Conservation (phyloP, 352 stramenopile genomes). For the Globisporangium perplexum region DNA sequence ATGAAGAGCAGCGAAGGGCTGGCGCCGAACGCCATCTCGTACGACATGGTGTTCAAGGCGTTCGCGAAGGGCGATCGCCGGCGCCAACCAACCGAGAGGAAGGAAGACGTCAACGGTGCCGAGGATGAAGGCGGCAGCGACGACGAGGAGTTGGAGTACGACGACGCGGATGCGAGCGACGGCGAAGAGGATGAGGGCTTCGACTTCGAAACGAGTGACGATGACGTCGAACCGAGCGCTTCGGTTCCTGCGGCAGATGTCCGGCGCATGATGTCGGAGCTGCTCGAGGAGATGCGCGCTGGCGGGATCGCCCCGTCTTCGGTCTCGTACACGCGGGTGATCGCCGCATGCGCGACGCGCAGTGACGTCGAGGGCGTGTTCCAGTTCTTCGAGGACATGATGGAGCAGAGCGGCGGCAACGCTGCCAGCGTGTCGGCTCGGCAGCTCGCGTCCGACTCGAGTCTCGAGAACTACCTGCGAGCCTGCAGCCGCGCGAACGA, state of each 20-base stretch:
- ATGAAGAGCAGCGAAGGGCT: constrained; percentile 25
- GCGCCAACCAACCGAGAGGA: constrained; percentile 3
- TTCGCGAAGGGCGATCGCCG: constrained; percentile 24
- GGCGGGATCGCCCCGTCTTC: constrained; percentile 7
- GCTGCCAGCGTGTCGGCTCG: neutral
- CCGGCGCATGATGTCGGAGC: constrained; percentile 8
- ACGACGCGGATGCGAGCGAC: constrained; percentile 10
- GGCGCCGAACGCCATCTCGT: constrained; percentile 37
- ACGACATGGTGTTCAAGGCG: constrained; percentile 50
- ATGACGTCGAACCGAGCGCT: neutral
- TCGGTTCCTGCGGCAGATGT: constrained; percentile 1
- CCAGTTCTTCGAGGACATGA: constrained; percentile 25
- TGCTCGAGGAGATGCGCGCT: constrained; percentile 32
- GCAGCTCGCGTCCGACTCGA: constrained; percentile 24
- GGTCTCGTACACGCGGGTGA: constrained; percentile 26
- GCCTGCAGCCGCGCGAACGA: constrained; percentile 25
- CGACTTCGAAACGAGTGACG: neutral
- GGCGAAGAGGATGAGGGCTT: constrained; percentile 14
- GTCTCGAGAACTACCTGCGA: constrained; percentile 33
- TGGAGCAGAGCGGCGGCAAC: neutral
- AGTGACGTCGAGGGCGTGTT: constrained; percentile 32
- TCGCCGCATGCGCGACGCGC: constrained; percentile 35
- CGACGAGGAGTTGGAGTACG: constrained; percentile 16
- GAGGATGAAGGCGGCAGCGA: constrained; percentile 15
- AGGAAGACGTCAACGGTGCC: constrained; percentile 16